phyloP scores from a whole-genome alignment of 116 monocot genomes.

The Iris pallida region DNA sequence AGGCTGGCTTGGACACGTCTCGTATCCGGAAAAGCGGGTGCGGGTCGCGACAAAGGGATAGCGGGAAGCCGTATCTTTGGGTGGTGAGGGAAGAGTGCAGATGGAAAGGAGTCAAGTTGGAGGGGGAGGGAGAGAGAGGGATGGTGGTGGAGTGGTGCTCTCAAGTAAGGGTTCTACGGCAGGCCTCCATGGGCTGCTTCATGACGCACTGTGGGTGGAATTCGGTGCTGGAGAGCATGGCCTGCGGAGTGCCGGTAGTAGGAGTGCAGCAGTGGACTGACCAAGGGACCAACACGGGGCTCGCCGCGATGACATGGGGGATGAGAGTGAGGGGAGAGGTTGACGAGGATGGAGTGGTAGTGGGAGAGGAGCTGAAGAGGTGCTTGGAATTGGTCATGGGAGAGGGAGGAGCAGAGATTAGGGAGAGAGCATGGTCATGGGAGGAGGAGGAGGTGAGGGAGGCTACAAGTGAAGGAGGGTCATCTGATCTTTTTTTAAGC shows the following conservation, averaged over 20 bases:
- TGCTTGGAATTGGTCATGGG: too few relatives aligned
- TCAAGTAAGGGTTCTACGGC: conserved; percentile 8
- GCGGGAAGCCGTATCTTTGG: conserved; percentile 28
- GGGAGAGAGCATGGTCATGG: too few relatives aligned
- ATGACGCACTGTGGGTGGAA: conserved; percentile 79
- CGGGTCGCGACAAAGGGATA: too few relatives aligned
- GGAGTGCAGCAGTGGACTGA: conserved; percentile 28
- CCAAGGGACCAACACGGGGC: conserved; percentile 38
- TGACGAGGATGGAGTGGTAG: too few relatives aligned
- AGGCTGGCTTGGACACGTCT: too few relatives aligned
- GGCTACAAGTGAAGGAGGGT: too few relatives aligned
- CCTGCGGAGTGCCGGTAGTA: conserved; percentile 15
- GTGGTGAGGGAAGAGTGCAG: conserved; percentile 27
- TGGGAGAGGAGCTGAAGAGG: too few relatives aligned
- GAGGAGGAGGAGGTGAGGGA: too few relatives aligned
- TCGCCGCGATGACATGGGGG: conserved; percentile 13
- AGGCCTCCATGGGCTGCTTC: conserved; percentile 14
- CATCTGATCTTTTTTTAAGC: too few relatives aligned
- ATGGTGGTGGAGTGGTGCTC: conserved; percentile 26
- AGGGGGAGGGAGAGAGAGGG: neutral
- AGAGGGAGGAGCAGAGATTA: too few relatives aligned
- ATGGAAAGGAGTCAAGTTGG: conserved; percentile 6
- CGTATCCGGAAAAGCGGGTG: too few relatives aligned
- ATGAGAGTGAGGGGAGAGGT: conserved; percentile 4
- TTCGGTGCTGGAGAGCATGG: conserved; percentile 33